Evolutionary conservation across 2,329 filamentous ascomycete species (phyloP).

Genomic region (Didymosphaeria variabile): DNA sequence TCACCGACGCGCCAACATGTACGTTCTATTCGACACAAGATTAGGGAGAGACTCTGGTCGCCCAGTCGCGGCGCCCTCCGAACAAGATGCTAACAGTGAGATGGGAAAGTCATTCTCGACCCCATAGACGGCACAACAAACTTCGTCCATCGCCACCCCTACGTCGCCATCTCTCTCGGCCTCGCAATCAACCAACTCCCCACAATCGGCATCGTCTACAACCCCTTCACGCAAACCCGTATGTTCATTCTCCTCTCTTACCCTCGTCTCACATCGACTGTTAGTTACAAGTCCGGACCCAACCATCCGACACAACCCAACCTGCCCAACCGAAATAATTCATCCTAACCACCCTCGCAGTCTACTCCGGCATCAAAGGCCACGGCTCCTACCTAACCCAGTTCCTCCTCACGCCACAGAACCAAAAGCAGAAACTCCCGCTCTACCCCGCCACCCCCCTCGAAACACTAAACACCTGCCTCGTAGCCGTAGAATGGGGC

Average conservation of each 20-base stretch:
- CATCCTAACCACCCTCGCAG: not conserved
- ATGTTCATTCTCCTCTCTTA: not conserved
- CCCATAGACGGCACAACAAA: slow-evolving; percentile 86
- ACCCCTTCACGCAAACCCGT: slow-evolving; percentile 72
- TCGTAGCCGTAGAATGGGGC: slow-evolving; percentile 80
- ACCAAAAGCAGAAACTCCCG: slow-evolving; percentile 54
- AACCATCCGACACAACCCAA: not conserved
- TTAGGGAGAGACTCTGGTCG: not conserved
- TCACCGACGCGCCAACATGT: slow-evolving; percentile 73
- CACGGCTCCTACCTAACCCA: slow-evolving; percentile 66
- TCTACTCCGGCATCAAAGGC: slow-evolving; percentile 75
- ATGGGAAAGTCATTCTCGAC: slow-evolving; percentile 73
- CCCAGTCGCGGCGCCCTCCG: not conserved
- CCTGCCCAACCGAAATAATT: not conserved
- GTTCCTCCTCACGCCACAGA: not conserved
- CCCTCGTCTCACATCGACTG: not conserved
- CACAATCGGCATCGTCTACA: slow-evolving; percentile 79
- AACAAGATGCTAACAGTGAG: not conserved
- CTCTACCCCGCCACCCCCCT: slow-evolving; percentile 65
- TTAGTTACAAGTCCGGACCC: not conserved
- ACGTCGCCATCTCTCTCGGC: slow-evolving; percentile 80
- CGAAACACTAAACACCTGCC: slow-evolving; percentile 66
- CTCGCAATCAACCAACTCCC: slow-evolving; percentile 70
- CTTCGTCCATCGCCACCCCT: slow-evolving; percentile 79
- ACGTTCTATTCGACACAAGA: not conserved